A percentile compares a stretch with the other conserved stretches of the same genome.
These are phyloP conservation scores for Colletotrichum theobromicola DNA, from an alignment of 2,329 filamentous ascomycete genomes.

Conservation along the genomic window DNA sequence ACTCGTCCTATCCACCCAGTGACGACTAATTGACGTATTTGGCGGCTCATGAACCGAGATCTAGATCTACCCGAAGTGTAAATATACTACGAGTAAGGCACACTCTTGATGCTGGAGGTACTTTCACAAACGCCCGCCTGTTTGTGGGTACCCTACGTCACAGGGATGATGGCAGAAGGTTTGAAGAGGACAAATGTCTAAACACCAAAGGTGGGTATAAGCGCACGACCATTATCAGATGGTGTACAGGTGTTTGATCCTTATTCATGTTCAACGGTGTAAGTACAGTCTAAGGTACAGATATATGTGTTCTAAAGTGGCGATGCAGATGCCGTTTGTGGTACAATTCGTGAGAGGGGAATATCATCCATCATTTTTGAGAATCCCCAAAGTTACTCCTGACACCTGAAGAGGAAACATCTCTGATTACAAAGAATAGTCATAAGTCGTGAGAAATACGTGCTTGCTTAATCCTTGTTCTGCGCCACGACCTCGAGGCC, in stretches of 20 bases:
- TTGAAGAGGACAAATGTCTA: not conserved
- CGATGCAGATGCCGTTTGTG: not conserved
- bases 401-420: not conserved
- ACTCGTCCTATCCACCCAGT: not conserved
- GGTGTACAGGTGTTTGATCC: not conserved
- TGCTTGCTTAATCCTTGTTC: not conserved
- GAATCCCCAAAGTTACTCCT: not conserved
- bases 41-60: not conserved
- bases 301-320: not conserved
- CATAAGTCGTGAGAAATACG: not conserved
- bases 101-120: not conserved
- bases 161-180: slow-evolving; percentile 7
- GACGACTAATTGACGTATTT: not conserved
- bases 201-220: not conserved
- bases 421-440: not conserved
- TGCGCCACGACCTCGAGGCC: slow-evolving; percentile 56
- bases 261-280: not conserved
- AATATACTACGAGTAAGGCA: not conserved
- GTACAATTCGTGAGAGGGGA: slow-evolving; percentile 1
- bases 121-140: not conserved
- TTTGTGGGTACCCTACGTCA: not conserved
- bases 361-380: not conserved
- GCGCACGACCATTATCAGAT: not conserved
- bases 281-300: not conserved
- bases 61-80: not conserved